phyloP scores from a whole-genome alignment of 2,329 filamentous ascomycete species.

The Emmonsiellopsis sp. region DNA sequence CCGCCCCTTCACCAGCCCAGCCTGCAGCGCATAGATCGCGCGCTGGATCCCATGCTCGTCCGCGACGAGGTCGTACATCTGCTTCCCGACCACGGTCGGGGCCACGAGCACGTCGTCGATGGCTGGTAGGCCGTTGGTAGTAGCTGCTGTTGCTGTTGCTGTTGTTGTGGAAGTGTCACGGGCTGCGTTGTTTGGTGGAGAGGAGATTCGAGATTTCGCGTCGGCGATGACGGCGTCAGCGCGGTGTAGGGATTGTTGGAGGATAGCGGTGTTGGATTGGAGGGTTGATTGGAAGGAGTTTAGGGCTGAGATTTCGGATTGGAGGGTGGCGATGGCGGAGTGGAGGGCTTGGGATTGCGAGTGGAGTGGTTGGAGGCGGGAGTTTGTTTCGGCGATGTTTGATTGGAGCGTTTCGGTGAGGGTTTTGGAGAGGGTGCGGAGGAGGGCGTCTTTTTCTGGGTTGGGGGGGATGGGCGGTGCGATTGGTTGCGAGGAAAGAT shows the following conservation, averaged over 20 bases:
- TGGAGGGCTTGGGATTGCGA: slow-evolving; percentile 74
- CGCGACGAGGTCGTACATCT: slow-evolving; percentile 80
- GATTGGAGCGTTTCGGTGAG: slow-evolving; percentile 61
- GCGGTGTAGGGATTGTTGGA: slow-evolving; percentile 66
- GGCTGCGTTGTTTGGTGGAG: slow-evolving; percentile 8
- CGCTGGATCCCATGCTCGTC: slow-evolving; percentile 84
- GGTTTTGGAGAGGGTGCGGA: slow-evolving; percentile 64
- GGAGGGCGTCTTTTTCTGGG: slow-evolving; percentile 83
- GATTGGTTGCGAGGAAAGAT: slow-evolving; percentile 44
- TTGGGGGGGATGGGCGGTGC: slow-evolving; percentile 89
- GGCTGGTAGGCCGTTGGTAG: slow-evolving; percentile 48
- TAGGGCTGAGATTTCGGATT: slow-evolving; percentile 64
- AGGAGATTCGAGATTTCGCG: slow-evolving; percentile 50
- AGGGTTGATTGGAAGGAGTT: slow-evolving; percentile 62
- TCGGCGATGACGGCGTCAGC: slow-evolving; percentile 70
- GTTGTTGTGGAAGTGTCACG: slow-evolving; percentile 8
- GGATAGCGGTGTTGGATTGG: slow-evolving; percentile 65
- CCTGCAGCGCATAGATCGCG: slow-evolving; percentile 60
- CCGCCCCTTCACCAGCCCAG: slow-evolving; percentile 36
- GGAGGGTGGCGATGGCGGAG: slow-evolving; percentile 57
- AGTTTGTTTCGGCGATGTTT: slow-evolving; percentile 61
- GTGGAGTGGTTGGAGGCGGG: slow-evolving; percentile 64
- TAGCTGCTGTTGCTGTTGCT: slow-evolving; percentile 16
- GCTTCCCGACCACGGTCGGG: slow-evolving; percentile 83
- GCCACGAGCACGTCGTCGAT: slow-evolving; percentile 91